These are phyloP conservation scores for Geotrichum restrictum DNA, from an alignment of 1,139 yeast species.

Conservation along the genomic window DNA sequence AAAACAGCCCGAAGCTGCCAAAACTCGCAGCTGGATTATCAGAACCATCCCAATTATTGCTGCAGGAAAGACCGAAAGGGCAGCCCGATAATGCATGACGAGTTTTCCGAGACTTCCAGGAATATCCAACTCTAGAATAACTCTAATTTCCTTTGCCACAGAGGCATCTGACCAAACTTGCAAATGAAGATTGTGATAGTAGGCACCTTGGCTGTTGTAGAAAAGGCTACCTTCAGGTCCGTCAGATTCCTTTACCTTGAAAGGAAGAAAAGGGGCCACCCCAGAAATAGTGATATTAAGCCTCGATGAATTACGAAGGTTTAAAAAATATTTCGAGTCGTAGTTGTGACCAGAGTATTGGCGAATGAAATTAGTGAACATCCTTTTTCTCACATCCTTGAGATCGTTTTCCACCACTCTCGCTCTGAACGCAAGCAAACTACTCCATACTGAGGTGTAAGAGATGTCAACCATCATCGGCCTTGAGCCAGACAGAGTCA, in stretches of 20 bases:
- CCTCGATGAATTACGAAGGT: slow-evolving; percentile 33
- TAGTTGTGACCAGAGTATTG: slow-evolving; percentile 62
- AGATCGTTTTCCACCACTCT: slow-evolving; percentile 18
- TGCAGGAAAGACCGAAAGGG: slow-evolving; percentile 35
- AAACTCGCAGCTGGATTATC: slow-evolving; percentile 31
- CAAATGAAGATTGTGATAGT: slow-evolving; percentile 34
- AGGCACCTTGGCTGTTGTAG: slow-evolving; percentile 17
- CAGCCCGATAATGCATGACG: slow-evolving; percentile 37
- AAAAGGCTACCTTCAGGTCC: slow-evolving; percentile 23
- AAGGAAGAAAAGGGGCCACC: slow-evolving; percentile 76
- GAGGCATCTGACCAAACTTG: slow-evolving; percentile 39
- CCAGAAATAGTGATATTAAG: slow-evolving; percentile 57
- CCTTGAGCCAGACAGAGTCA: slow-evolving; percentile 43
- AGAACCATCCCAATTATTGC: slow-evolving; percentile 30
- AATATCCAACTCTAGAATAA: slow-evolving; percentile 38
- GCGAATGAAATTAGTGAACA: slow-evolving; percentile 60
- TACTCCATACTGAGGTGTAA: slow-evolving; percentile 57
- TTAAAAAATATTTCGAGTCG: slow-evolving; percentile 75
- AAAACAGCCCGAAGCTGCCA: slow-evolving; percentile 40
- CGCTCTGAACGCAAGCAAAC: slow-evolving; percentile 56
- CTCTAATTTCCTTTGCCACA: slow-evolving; percentile 21
- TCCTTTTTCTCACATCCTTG: slow-evolving; percentile 17
- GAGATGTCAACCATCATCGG: slow-evolving; percentile 49
- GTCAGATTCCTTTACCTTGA: slow-evolving; percentile 26
- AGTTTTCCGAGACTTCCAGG: slow-evolving; percentile 38